Evolutionary conservation across 108 stramenopile genomes (phyloP), one percentile per base, ranked within the genome.

Genomic region (Nannochloropsis oceanica): DNA sequence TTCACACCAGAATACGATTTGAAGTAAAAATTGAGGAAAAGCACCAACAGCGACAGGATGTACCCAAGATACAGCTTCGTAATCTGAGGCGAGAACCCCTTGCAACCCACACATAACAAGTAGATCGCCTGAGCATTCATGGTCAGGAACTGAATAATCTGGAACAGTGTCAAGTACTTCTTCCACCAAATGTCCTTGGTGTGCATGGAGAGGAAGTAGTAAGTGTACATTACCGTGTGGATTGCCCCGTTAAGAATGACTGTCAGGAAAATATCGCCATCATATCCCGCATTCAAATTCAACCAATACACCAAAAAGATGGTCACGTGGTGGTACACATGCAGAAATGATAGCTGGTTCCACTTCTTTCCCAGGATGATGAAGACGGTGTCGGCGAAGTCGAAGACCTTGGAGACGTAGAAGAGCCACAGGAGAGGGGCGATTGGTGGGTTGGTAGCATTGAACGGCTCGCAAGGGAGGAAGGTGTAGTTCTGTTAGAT

Each of bases 161-260:
- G 99, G 89, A 95, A 90, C 80, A 93, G 84, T 27, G 98, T 99
- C 84, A 99, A 90, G 85, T 91, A 93, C 11, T 93, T 94, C 88
- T 97, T 98, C 97, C 97, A 98, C 97, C 97, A 98, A 89, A 99
- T 97, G 86, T 97, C 89, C 95, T 95, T 95, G 85, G 98, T 97
- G 92, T 98, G 97, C 96, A 98, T 95, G 92, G 95, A 95, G 81
- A 97, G 96, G 89, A 97, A 98, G 95, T 98, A 99, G 92, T 99
- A 99, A 5, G 96, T 97, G 96, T 99, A 99, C 97, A 99, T 98
- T 88, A 99, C 95, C 20, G 96, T 96, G 92, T 99, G 99, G 89
- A 99, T 98, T 92, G 96, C 95, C 79, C 97, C 96, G 88, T 99
- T 99, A 79, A 98, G 90, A 25, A 95, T 87, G 84, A 98, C 94